phyloP scores from a whole-genome alignment of 352 stramenopile genomes.

The Blastocystis sp. region DNA sequence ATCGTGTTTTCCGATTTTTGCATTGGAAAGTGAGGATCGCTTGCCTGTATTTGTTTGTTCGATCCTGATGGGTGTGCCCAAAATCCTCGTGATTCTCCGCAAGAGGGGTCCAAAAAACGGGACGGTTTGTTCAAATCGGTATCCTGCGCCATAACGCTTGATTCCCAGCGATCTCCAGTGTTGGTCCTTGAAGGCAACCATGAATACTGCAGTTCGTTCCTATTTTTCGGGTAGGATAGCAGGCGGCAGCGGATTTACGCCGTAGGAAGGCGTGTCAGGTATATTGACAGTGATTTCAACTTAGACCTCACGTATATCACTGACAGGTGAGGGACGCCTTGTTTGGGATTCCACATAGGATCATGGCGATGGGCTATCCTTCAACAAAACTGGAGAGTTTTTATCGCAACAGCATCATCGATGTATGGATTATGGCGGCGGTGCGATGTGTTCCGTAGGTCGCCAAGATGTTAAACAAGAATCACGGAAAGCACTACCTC shows the following conservation, averaged over 20 bases:
- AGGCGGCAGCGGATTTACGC: not conserved
- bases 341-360: not conserved
- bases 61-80: not conserved
- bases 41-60: not conserved
- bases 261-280: slow-evolving; percentile 36
- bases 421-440: slow-evolving; percentile 15
- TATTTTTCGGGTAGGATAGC: slow-evolving; percentile 58
- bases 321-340: not conserved
- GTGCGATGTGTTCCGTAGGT: not conserved
- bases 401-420: slow-evolving; percentile 64
- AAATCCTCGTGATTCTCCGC: not conserved
- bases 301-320: slow-evolving; percentile 66
- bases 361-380: slow-evolving; percentile 64
- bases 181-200: not conserved
- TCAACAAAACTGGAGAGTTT: slow-evolving; percentile 62
- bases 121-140: too few relatives aligned
- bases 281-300: slow-evolving; percentile 60
- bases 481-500: slow-evolving; percentile 57
- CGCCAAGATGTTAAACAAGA: slow-evolving; percentile 27
- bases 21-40: slow-evolving; percentile 79
- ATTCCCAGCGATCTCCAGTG: not conserved
- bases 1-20: slow-evolving; percentile 84
- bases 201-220: slow-evolving; percentile 56
- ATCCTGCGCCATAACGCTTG: too few relatives aligned
- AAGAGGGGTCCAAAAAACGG: too few relatives aligned